A percentile compares a stretch with the other conserved stretches of the same genome.
These are phyloP conservation scores for Diaporthe vexans DNA, from an alignment of 2,329 filamentous ascomycete species.

Conservation along the genomic window DNA sequence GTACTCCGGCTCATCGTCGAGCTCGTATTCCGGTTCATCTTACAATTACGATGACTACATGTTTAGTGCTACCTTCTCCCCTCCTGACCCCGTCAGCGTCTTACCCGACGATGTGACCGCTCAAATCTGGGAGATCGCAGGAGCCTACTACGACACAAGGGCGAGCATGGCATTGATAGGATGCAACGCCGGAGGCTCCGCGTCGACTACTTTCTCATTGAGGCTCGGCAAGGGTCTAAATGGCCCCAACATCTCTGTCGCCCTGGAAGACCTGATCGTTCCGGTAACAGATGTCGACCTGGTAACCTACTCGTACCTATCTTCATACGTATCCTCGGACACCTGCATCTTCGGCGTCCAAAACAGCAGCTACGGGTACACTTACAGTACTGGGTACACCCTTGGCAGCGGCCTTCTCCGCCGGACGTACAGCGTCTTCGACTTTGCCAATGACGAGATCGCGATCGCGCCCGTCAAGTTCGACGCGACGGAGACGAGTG, in stretches of 20 bases:
- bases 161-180: constrained; percentile 43
- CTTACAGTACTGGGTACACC: constrained; percentile 36
- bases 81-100: constrained; percentile 46
- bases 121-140: constrained; percentile 48
- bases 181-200: constrained; percentile 46
- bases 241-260: constrained; percentile 48
- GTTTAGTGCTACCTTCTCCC: constrained; percentile 42
- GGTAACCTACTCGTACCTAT: neutral
- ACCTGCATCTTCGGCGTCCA: constrained; percentile 52
- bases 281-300: constrained; percentile 35
- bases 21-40: constrained; percentile 7
- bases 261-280: constrained; percentile 49
- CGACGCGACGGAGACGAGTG: constrained; percentile 39
- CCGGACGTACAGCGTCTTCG: constrained; percentile 52
- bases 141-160: constrained; percentile 45
- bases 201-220: constrained; percentile 45
- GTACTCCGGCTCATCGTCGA: constrained; percentile 7
- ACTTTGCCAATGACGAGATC: constrained; percentile 50
- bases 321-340: neutral
- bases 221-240: constrained; percentile 44
- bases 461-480: constrained; percentile 50
- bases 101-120: constrained; percentile 46
- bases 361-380: constrained; percentile 39
- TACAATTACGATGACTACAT: constrained; percentile 24
- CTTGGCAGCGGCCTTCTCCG: constrained; percentile 49